Evolutionary conservation across 495 filamentous ascomycete species (phyloP).

Genomic region (Talaromyces adpressus): DNA sequence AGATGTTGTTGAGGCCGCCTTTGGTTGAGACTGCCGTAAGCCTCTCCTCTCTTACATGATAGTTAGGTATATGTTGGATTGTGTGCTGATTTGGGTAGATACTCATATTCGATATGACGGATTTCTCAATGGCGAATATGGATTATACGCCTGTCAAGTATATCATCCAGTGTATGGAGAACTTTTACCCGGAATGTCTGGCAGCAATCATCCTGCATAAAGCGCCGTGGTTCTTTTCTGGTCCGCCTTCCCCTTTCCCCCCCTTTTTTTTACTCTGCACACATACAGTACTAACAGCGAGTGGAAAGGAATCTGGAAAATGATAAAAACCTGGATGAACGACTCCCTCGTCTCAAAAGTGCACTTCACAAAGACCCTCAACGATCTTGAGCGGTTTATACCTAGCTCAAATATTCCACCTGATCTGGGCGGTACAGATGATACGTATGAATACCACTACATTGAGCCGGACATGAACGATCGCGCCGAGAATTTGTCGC

Average conservation of each 20-base stretch:
- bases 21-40: slow-evolving; percentile 83
- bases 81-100: slow-evolving; percentile 36
- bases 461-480: slow-evolving; percentile 67
- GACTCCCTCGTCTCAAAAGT: slow-evolving; percentile 92
- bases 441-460: slow-evolving; percentile 76
- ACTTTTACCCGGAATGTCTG: slow-evolving; percentile 89
- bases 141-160: slow-evolving; percentile 95
- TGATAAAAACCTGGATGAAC: slow-evolving; percentile 92
- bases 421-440: slow-evolving; percentile 68
- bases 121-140: slow-evolving; percentile 66
- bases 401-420: slow-evolving; percentile 56
- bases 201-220: slow-evolving; percentile 87
- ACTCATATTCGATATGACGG: slow-evolving; percentile 90
- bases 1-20: slow-evolving; percentile 63
- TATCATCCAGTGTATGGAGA: slow-evolving; percentile 96
- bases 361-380: slow-evolving; percentile 75
- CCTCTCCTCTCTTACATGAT: slow-evolving; percentile 10
- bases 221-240: slow-evolving; percentile 90
- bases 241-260: slow-evolving; percentile 27
- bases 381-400: slow-evolving; percentile 73
- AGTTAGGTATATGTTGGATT: not conserved
- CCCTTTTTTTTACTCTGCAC: not conserved
- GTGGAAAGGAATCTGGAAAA: slow-evolving; percentile 64
- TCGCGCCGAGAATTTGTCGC: slow-evolving; percentile 45
- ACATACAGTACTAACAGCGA: not conserved